Percentiles rank a stretch among this genome's conserved stretches.
phyloP scores from a whole-genome alignment of 2,329 filamentous ascomycete genomes.

The Colletotrichum siamense region DNA sequence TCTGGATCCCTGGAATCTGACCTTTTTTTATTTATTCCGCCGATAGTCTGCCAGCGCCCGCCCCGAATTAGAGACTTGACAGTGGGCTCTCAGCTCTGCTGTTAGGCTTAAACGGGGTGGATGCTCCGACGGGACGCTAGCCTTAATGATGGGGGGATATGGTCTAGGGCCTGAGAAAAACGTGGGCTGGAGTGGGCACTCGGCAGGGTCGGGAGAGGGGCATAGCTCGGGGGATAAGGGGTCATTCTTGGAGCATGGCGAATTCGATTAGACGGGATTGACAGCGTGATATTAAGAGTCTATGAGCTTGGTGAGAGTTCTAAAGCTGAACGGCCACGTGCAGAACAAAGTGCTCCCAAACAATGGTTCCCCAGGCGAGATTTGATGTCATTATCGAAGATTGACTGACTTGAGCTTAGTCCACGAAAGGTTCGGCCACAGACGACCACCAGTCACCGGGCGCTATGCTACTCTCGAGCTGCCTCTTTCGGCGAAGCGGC shows the following conservation, averaged over 20 bases:
- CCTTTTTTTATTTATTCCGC: not conserved
- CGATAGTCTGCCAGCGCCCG: not conserved
- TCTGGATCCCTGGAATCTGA: not conserved
- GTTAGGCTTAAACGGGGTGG: not conserved
- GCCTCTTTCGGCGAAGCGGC: constrained; percentile 20
- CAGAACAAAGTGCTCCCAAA: not conserved
- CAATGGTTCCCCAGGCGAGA: not conserved
- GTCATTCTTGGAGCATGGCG: not conserved
- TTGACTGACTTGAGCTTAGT: not conserved
- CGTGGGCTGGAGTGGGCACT: not conserved
- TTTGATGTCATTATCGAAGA: not conserved
- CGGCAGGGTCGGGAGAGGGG: not conserved
- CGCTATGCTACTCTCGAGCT: constrained; percentile 1
- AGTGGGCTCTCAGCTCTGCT: not conserved
- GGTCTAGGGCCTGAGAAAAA: not conserved
- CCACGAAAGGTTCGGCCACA: not conserved
- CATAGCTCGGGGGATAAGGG: not conserved
- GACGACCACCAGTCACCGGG: not conserved
- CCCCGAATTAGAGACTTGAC: not conserved
- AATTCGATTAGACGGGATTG: not conserved
- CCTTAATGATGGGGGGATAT: not conserved
- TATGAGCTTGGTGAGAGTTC: fast-evolving
- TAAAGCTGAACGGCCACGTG: not conserved
- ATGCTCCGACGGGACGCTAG: not conserved
- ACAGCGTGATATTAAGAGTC: not conserved